These are phyloP conservation scores for Arxiozyma bovina DNA, from an alignment of 1,139 yeast species.

Conservation along the genomic window DNA sequence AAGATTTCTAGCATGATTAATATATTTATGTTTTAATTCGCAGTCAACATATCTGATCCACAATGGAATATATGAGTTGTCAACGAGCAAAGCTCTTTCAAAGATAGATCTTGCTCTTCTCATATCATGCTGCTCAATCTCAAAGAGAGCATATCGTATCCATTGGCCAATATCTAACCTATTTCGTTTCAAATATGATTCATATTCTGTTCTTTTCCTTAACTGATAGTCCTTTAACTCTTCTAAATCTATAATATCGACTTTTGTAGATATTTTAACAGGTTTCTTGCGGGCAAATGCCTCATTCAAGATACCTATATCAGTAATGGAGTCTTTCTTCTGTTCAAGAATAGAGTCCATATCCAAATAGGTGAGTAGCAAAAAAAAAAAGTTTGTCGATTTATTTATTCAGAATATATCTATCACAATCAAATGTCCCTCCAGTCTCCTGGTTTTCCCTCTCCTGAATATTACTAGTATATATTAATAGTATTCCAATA, in stretches of 20 bases:
- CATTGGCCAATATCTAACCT: constrained; percentile 78
- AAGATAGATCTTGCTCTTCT: constrained; percentile 75
- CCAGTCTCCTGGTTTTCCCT: background rate
- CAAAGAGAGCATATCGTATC: constrained; percentile 89
- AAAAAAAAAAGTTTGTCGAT: background rate
- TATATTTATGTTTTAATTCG: constrained; percentile 62
- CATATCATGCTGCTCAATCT: constrained; percentile 67
- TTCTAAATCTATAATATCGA: constrained; percentile 65
- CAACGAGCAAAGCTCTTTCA: constrained; percentile 79
- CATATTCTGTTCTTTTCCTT: constrained; percentile 71
- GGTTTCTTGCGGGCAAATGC: constrained; percentile 7
- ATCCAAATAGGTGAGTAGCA: background rate
- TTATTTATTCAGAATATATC: background rate
- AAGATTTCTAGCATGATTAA: constrained; percentile 83
- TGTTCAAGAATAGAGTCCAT: background rate
- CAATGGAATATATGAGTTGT: constrained; percentile 64
- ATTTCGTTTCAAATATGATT: constrained; percentile 75
- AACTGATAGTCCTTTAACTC: constrained; percentile 71
- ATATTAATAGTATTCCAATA: no score
- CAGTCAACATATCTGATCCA: constrained; percentile 81
- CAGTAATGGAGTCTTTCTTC: constrained; percentile 9
- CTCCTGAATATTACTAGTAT: no score
- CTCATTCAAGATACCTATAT: constrained; percentile 9
- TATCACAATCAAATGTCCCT: background rate
- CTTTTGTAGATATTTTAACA: constrained; percentile 37